Evolutionary conservation across 2,329 filamentous ascomycete genomes (phyloP).

Genomic region (Purpureocillium takamizusanense): DNA sequence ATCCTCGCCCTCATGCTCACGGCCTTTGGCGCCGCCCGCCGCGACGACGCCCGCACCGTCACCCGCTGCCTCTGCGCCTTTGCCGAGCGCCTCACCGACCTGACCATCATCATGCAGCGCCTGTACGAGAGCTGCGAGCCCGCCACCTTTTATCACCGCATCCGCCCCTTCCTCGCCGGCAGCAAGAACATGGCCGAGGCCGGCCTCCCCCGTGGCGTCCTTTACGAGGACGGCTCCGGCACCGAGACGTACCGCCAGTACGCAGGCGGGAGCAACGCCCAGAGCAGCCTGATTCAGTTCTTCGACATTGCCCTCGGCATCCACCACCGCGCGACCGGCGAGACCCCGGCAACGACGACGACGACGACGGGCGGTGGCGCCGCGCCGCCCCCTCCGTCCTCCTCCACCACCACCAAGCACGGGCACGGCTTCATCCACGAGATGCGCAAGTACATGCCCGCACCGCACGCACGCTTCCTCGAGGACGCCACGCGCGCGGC

Average conservation of each 20-base stretch:
- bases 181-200: conserved; percentile 98
- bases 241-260: conserved; percentile 68
- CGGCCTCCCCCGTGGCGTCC: conserved; percentile 75
- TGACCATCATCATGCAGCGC: conserved; percentile 67
- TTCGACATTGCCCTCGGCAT: conserved; percentile 89
- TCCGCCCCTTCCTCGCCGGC: conserved; percentile 90
- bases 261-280: conserved; percentile 90
- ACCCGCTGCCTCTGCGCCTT: conserved; percentile 70
- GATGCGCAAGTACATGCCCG: conserved; percentile 97
- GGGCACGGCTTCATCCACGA: conserved; percentile 86
- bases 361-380: conserved; percentile 28
- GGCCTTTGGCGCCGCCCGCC: conserved; percentile 72
- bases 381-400: conserved; percentile 27
- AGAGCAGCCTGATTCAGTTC: conserved; percentile 94
- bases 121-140: conserved; percentile 97
- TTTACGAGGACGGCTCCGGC: conserved; percentile 75
- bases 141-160: conserved; percentile 88
- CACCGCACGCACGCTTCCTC: conserved; percentile 81
- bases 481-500: conserved; percentile 69
- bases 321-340: conserved; percentile 82
- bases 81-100: conserved; percentile 79
- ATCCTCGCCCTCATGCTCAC: conserved; percentile 82
- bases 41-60: conserved; percentile 61
- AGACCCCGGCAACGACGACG: conserved; percentile 40
- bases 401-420: no score